These are phyloP conservation scores for Trichoderma gracile DNA, from an alignment of 2,329 filamentous ascomycete genomes.

Conservation along the genomic window DNA sequence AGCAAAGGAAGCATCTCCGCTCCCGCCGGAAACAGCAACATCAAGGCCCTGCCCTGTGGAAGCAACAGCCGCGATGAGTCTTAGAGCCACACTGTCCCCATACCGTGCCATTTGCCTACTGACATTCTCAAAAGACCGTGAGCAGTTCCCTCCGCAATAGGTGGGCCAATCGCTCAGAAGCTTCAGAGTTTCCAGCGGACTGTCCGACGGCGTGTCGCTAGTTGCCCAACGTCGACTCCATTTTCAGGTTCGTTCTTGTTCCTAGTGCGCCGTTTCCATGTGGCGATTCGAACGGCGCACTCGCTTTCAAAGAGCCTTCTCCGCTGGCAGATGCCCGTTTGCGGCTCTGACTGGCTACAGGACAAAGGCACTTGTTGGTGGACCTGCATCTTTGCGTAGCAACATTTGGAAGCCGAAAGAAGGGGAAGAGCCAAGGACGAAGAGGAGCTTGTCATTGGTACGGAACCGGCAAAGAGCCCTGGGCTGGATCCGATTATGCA, in stretches of 20 bases:
- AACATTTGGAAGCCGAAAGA: constrained; percentile 25
- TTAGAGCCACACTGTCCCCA: constrained; percentile 18
- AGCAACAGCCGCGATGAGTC: background rate
- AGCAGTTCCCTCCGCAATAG: background rate
- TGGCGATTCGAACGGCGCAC: constrained; percentile 16
- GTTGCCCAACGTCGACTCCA: constrained; percentile 15
- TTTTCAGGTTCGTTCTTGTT: constrained; percentile 9
- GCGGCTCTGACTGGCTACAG: constrained; percentile 22
- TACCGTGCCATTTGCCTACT: constrained; percentile 17
- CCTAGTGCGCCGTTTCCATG: constrained; percentile 17
- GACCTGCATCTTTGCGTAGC: constrained; percentile 16
- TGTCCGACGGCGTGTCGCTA: constrained; percentile 25
- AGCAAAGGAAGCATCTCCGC: constrained; percentile 7
- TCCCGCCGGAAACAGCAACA: constrained; percentile 12
- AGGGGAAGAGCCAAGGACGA: background rate
- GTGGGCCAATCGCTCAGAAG: constrained; percentile 6
- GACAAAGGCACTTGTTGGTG: constrained; percentile 19
- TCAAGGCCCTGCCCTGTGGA: background rate
- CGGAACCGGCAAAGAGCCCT: constrained; percentile 8
- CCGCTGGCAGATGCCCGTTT: constrained; percentile 14
- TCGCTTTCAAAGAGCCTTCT: background rate
- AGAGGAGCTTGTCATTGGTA: background rate
- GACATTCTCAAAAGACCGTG: too few species aligned
- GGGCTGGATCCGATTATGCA: constrained; percentile 14
- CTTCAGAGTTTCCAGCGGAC: constrained; percentile 9